Evolutionary conservation across 257 asterid genomes (phyloP).

Genomic region (Penstemon davidsonii): DNA sequence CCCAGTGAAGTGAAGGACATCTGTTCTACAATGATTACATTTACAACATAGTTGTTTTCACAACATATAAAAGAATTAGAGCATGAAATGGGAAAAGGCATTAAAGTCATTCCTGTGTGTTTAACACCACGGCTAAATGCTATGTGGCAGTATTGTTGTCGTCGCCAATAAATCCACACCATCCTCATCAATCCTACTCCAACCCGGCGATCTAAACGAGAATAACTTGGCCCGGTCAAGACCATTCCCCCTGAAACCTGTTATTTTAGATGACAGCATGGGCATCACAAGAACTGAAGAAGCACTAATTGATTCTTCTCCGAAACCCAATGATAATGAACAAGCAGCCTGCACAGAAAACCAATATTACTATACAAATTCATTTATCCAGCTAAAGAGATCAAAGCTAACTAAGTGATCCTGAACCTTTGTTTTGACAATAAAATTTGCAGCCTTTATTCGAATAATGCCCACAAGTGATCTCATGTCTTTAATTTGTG

Average conservation of each 20-base stretch:
- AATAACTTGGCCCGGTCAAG: slow-evolving; percentile 56
- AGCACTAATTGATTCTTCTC: slow-evolving; percentile 76
- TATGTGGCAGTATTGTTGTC: slow-evolving; percentile 51
- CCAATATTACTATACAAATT: slow-evolving; percentile 20
- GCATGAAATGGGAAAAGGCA: background rate
- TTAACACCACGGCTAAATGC: slow-evolving; percentile 33
- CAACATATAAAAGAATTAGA: slow-evolving; percentile 14
- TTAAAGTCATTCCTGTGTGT: slow-evolving; percentile 10
- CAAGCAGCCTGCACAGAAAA: slow-evolving; percentile 66
- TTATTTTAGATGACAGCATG: slow-evolving; percentile 86
- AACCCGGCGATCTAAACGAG: slow-evolving; percentile 56
- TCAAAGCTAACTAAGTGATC: slow-evolving; percentile 16
- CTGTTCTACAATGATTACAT: no score
- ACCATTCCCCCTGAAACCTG: slow-evolving; percentile 73
- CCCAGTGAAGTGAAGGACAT: no score
- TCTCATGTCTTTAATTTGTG: slow-evolving; percentile 62
- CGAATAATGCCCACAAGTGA: slow-evolving; percentile 54
- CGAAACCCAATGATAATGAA: slow-evolving; percentile 70
- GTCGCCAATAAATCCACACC: slow-evolving; percentile 51
- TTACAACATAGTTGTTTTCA: no score
- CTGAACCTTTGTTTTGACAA: slow-evolving; percentile 71
- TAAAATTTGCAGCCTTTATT: slow-evolving; percentile 52
- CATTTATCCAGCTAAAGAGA: slow-evolving; percentile 11
- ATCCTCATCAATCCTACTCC: slow-evolving; percentile 73
- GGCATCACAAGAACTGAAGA: slow-evolving; percentile 95